phyloP scores from a whole-genome alignment of 306 rosid genomes.

The Fragaria iinumae region DNA sequence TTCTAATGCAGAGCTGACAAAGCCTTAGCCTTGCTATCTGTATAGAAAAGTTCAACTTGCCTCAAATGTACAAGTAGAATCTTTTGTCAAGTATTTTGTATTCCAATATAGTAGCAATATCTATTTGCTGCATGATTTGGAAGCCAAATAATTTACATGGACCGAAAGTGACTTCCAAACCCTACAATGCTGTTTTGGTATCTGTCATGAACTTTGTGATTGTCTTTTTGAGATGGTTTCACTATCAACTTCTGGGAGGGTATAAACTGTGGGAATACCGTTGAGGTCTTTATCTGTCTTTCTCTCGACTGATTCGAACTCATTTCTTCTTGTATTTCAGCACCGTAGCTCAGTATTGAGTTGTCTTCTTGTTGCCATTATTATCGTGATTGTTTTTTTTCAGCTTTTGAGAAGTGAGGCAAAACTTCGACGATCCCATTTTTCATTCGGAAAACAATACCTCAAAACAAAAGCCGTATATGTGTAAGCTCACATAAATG shows the following conservation, averaged over 20 bases:
- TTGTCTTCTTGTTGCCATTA: not conserved
- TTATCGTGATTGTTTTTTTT: not conserved
- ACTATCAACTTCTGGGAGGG: not conserved
- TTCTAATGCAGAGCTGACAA: conserved; percentile 5
- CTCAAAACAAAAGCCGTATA: not conserved
- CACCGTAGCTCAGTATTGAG: not conserved
- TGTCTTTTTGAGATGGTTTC: not conserved
- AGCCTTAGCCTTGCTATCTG: not conserved
- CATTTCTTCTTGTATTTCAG: not conserved
- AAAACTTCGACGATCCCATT: not conserved
- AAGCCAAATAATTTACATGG: not conserved
- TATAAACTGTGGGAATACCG: not conserved
- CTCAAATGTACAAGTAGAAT: not conserved
- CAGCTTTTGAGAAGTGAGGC: not conserved
- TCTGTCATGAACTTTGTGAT: conserved; percentile 4
- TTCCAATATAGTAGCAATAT: not conserved
- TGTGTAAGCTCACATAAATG: not conserved
- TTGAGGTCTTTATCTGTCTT: not conserved
- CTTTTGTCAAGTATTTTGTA: not conserved
- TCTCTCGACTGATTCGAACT: not conserved
- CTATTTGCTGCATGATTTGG: not conserved
- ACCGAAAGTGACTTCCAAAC: conserved; percentile 1
- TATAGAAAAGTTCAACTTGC: not conserved
- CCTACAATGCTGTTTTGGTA: not conserved
- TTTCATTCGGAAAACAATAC: not conserved